These are phyloP conservation scores for Lodderomyces parapsilosis DNA, from an alignment of 1,139 yeast species.

Conservation along the genomic window DNA sequence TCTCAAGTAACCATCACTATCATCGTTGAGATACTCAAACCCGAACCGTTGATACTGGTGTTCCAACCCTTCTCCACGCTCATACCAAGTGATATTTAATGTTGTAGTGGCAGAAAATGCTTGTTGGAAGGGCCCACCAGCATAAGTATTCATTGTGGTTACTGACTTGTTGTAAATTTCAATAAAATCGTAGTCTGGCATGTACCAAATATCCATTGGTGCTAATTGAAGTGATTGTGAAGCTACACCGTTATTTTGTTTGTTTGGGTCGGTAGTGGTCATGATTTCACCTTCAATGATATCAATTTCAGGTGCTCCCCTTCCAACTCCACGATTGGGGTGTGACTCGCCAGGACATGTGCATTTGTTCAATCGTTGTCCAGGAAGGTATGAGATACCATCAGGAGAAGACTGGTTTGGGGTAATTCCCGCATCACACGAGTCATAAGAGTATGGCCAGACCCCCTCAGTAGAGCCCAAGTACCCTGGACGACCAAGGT, in stretches of 20 bases:
- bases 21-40: conserved; percentile 72
- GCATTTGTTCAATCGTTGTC: conserved; percentile 69
- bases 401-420: conserved; percentile 82
- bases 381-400: conserved; percentile 77
- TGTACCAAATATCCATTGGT: conserved; percentile 84
- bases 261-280: conserved; percentile 21
- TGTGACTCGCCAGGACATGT: conserved; percentile 76
- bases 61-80: conserved; percentile 41
- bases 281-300: conserved; percentile 72
- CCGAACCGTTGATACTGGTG: conserved; percentile 69
- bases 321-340: conserved; percentile 75
- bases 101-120: conserved; percentile 77
- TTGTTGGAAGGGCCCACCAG: conserved; percentile 86
- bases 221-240: conserved; percentile 85
- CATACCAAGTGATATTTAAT: conserved; percentile 75
- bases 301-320: conserved; percentile 93
- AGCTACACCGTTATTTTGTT: conserved; percentile 56
- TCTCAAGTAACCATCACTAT: conserved; percentile 65
- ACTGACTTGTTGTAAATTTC: conserved; percentile 60
- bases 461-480: conserved; percentile 78
- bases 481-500: conserved; percentile 82
- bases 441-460: conserved; percentile 85
- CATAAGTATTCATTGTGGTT: conserved; percentile 71
- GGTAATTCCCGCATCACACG: conserved; percentile 86
- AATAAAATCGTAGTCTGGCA: conserved; percentile 73